Evolutionary conservation across 495 filamentous ascomycete genomes (phyloP), one percentile per base, ranked within the genome.

Genomic region (Aspergillus panamensis): DNA sequence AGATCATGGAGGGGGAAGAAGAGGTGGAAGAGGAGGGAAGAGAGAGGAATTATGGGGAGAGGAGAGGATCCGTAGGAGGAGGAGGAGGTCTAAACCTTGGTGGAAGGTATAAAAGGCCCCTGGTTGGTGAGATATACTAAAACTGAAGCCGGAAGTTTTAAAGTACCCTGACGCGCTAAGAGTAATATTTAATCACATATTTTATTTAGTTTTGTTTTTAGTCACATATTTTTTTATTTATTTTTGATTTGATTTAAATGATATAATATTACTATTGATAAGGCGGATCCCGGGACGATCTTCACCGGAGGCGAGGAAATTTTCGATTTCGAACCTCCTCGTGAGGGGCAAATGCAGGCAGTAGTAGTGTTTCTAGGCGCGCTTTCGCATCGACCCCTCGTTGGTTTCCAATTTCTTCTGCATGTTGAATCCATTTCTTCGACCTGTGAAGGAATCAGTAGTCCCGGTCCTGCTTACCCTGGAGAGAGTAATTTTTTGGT

Each of bases 291-390:
- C 53, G 51, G 52, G 59, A 57, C 25, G 54, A 53, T 48, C 54
- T 33, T 48, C 50, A 62, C 44, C 54, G 53, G 33, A 53, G 50
- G 59, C 49, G 53, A 62, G 49, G 60, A 53, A 58, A 56, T 54
- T 55, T 57, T 54, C 47, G 4, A 49, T 49, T 51, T 40, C 40
- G 9, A 20, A 19, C 29, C 48, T 45, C 39, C 44, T 57, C 44
- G 50, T 39, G 60, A 59, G 60, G 55, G 55, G 60, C 51, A 48
- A 55, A 57, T 25, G 25, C 25, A 25, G 25, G 25, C 2, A 5
- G 25, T 25, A n/a, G n/a, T 5, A 25, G 25, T 25, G 2, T 2
- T 2, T 25, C 25, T 5, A 2, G 2, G 12, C 21, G 25, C 57
- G 14, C 33, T 35, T 39, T 49, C 44, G 51, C 44, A 59, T 53